Evolutionary conservation across 352 stramenopile genomes (phyloP), one percentile per base, ranked within the genome.

Genomic region (Globisporangium megalacanthum): DNA sequence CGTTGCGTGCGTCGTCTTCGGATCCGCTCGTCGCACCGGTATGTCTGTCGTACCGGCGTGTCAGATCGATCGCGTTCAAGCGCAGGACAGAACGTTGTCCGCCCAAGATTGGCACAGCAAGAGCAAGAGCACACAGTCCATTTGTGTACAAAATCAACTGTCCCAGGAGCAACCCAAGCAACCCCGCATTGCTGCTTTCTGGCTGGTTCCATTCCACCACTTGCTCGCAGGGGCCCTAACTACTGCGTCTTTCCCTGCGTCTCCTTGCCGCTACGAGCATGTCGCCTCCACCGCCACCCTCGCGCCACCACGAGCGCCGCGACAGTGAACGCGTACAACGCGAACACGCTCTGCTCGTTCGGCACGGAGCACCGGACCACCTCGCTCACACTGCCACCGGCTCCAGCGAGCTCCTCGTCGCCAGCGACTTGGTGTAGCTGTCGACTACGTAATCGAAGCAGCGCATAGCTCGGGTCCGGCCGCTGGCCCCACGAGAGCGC

Each of bases 401-500:
- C n/a, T 31, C 14, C 7, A 17, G 22, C 42, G 17, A 29, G 42
- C n/a, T 29, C 42, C n/a, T n/a, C n/a, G n/a, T n/a, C n/a, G n/a
- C n/a, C n/a, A n/a, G 25, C 25, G 25, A 29, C 25, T 29, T 42
- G 35, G 20, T 54, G 42, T 13, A 42, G 22, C 20, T 6, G 5
- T 19, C 51, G 58, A 44, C 52, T 60, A 17, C 57, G 42, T 35
- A 85, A 59, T 7, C 52, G n/a, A 41, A 92, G 51, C 46, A 89
- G 49, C 25, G 68, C 72, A 56, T 92, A 92, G 74, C 76, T 89
- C 46, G 83, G 83, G 41, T 93, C 79, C 0, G 83, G 83, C 9
- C 83, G 83, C 69, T 90, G 79, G 5, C 80, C 77, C 83, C 83
- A 93, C 39, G 83, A 80, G 54, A 93, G 89, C n/a, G 83, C 61